These are phyloP conservation scores for Lipomyces oligophaga DNA, from an alignment of 805 yeast species.

Conservation along the genomic window DNA sequence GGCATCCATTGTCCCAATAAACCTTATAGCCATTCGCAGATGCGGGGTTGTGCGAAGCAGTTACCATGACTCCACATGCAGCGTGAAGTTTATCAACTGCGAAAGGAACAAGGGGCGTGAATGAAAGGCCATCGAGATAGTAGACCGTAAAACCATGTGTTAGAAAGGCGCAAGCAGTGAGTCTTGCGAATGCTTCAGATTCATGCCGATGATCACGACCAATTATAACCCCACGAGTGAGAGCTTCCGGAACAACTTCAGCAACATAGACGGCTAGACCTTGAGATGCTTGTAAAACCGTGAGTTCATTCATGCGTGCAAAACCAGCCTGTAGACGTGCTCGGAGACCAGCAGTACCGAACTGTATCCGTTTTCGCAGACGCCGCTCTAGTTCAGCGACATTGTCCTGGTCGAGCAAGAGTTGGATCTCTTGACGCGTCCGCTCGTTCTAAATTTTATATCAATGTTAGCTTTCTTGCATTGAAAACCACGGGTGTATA, in stretches of 20 bases:
- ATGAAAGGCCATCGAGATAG: constrained; percentile 42
- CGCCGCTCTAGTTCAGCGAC: constrained; percentile 49
- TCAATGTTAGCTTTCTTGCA: not conserved
- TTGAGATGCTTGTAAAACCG: constrained; percentile 86
- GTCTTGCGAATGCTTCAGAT: constrained; percentile 72
- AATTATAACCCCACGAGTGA: constrained; percentile 53
- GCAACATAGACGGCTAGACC: constrained; percentile 40
- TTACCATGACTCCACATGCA: constrained; percentile 84
- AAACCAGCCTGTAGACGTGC: constrained; percentile 89
- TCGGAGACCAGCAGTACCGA: constrained; percentile 84
- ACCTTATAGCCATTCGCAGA: constrained; percentile 90
- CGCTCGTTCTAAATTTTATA: constrained; percentile 33
- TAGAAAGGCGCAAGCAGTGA: constrained; percentile 72
- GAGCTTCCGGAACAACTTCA: constrained; percentile 34
- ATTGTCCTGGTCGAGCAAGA: constrained; percentile 42
- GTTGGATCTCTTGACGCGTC: constrained; percentile 55
- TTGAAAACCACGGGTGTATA: not conserved
- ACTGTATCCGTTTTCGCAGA: constrained; percentile 48
- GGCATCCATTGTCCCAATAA: constrained; percentile 90
- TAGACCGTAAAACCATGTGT: constrained; percentile 65
- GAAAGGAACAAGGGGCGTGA: constrained; percentile 92
- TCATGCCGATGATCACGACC: constrained; percentile 91
- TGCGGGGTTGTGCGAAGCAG: constrained; percentile 66
- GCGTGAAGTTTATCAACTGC: constrained; percentile 62
- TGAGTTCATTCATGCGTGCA: constrained; percentile 80